Evolutionary conservation across 345 rosid species (phyloP).

Genomic region (Populus nigra): DNA sequence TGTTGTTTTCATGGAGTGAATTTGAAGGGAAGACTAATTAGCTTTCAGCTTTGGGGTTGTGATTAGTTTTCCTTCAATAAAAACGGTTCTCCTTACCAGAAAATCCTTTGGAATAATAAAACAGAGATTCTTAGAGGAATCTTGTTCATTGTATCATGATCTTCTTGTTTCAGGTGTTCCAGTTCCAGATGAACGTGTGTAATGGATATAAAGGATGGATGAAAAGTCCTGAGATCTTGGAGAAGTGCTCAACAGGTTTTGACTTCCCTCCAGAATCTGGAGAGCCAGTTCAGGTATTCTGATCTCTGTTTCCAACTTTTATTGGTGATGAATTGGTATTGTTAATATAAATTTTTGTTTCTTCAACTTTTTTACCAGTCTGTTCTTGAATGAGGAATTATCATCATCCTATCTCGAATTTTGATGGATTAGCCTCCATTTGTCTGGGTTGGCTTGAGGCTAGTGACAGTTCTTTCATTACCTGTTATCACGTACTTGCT

Average conservation of each 20-base stretch:
- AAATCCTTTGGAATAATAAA: background rate
- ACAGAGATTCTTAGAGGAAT: background rate
- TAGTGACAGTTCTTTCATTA: constrained; percentile 2
- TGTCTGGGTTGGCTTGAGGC: background rate
- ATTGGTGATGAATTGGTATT: background rate
- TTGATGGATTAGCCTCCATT: background rate
- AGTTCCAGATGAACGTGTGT: constrained; percentile 62
- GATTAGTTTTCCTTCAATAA: background rate
- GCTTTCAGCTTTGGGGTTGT: background rate
- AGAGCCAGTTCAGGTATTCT: constrained; percentile 45
- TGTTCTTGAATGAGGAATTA: background rate
- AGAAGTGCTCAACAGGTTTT: constrained; percentile 79
- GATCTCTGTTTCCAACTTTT: constrained; percentile 9
- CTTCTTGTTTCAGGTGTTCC: constrained; percentile 60
- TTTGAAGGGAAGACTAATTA: background rate
- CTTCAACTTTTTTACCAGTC: background rate
- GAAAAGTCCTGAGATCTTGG: constrained; percentile 67
- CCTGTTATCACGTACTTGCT: background rate
- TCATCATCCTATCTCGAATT: background rate
- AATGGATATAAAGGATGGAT: constrained; percentile 86
- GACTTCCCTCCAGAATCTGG: constrained; percentile 52
- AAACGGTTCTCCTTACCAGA: background rate
- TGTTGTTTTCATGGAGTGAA: background rate
- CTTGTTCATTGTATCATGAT: background rate
- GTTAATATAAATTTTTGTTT: too few relatives aligned